Evolutionary conservation across 176 grass and related monocot species (phyloP), one percentile per base, ranked within the genome.

Genomic region (Luzula sylvatica): DNA sequence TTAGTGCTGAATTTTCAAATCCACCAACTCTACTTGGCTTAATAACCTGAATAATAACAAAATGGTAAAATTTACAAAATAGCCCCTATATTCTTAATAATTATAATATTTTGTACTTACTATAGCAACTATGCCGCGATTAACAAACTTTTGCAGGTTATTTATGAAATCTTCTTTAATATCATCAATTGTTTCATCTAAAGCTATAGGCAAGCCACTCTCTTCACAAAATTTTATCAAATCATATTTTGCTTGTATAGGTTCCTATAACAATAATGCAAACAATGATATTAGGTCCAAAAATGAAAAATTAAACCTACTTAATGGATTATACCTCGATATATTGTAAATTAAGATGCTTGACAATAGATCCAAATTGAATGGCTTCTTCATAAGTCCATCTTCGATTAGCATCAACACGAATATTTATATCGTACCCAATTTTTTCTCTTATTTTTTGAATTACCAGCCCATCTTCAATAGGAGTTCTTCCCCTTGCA

Each of bases 41-140:
- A 50, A 95, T 88, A 59, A 88, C 83, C 90, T 95, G 54, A 61
- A 44, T 23, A 78, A 42, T 38, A 61, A 57, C 52, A 77, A 7
- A 63, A 27, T 15, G 22, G 27, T 46, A 26, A 2, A 29, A 63
- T 28, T 63, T 63, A 48, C 13, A 47, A 27, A 14, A 22, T 15
- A 17, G 32, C 40, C 21, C 14, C 38, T 46, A 17, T 46, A 46
- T 46, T 16, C 5, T 47, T n/a, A n/a, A n/a, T n/a, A n/a, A n/a
- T n/a, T 68, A 50, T 42, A 58, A 76, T 70, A 63, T 14, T 43
- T 56, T 75, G 5, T 67, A 77, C 80, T 88, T 56, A 95, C 89
- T 53, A 95, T 52, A 82, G 89, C 89, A 72, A 77, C 73, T 73
- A 95, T 85, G 75, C 89, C 89, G 17, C 80, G 80, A 88, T 95